These are phyloP conservation scores for Crithidia brevicula DNA, from an alignment of 208 protist genomes.

Conservation along the genomic window DNA sequence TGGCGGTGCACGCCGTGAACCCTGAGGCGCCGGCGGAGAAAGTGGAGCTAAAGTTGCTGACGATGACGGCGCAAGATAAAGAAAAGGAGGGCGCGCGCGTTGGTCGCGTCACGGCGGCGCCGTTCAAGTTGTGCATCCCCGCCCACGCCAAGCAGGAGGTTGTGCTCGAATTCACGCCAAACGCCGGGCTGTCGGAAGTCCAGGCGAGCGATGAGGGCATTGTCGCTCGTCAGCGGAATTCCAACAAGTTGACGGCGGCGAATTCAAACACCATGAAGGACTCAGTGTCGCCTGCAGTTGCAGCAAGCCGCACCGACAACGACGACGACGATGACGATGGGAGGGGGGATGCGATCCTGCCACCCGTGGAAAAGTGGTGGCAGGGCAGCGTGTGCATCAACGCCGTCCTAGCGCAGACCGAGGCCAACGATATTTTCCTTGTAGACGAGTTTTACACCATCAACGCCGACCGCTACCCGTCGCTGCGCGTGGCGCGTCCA, in stretches of 20 bases:
- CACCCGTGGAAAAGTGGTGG: conserved; percentile 47
- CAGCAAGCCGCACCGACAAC: conserved; percentile 21
- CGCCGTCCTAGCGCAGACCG: conserved; percentile 64
- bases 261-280: too few relatives aligned
- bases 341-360: conserved; percentile 55
- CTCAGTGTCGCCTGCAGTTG: too few relatives aligned
- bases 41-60: conserved; percentile 66
- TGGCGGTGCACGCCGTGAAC: conserved; percentile 77
- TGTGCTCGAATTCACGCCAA: conserved; percentile 78
- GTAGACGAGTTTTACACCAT: conserved; percentile 90
- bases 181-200: conserved; percentile 35
- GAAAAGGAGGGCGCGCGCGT: conserved; percentile 40
- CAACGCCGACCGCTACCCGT: conserved; percentile 70
- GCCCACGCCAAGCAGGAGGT: conserved; percentile 72
- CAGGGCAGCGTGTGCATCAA: conserved; percentile 81
- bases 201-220: too few relatives aligned
- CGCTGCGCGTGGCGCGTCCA: conserved; percentile 35
- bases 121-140: conserved; percentile 66
- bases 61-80: conserved; percentile 46
- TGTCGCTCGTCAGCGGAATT: too few relatives aligned
- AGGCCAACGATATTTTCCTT: conserved; percentile 88
- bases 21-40: conserved; percentile 54
- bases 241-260: too few relatives aligned
- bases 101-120: conserved; percentile 54
- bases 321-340: conserved; percentile 23